These are phyloP conservation scores for Curvularia eragrostidis DNA, from an alignment of 2,329 filamentous ascomycete genomes.

Conservation along the genomic window DNA sequence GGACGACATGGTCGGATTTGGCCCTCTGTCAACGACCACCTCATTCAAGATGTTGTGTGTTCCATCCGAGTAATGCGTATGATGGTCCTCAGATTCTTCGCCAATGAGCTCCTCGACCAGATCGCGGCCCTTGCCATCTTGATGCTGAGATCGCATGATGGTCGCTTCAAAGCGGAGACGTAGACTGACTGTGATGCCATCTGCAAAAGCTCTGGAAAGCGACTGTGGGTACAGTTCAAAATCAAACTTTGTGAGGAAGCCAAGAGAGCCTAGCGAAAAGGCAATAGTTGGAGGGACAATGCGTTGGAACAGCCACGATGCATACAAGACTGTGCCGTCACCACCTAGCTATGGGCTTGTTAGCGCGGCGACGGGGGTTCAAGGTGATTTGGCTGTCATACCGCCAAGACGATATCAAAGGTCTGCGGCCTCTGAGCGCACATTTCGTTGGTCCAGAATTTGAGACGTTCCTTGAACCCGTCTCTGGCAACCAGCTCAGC, in stretches of 20 bases:
- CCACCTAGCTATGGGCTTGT: conserved; percentile 68
- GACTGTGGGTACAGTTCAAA: conserved; percentile 76
- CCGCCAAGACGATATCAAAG: conserved; percentile 91
- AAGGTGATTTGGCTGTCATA: conserved; percentile 39
- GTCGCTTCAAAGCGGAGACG: conserved; percentile 91
- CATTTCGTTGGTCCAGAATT: conserved; percentile 83
- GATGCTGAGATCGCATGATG: conserved; percentile 78
- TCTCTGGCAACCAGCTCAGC: conserved; percentile 62
- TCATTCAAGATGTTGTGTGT: conserved; percentile 95
- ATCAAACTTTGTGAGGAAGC: conserved; percentile 96
- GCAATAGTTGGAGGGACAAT: conserved; percentile 93
- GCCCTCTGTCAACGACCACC: conserved; percentile 92
- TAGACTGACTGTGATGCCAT: conserved; percentile 88
- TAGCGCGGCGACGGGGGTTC: neutral
- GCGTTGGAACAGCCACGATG: conserved; percentile 95
- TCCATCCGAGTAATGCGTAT: conserved; percentile 83
- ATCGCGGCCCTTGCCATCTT: conserved; percentile 45
- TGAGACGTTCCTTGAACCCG: conserved; percentile 65
- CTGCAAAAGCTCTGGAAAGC: conserved; percentile 73
- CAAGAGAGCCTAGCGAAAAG: conserved; percentile 88
- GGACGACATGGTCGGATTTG: conserved; percentile 91
- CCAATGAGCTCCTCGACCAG: conserved; percentile 90
- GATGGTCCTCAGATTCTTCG: conserved; percentile 80
- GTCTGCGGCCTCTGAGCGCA: conserved; percentile 79
- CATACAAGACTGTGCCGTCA: conserved; percentile 95